phyloP scores from a whole-genome alignment of 2,329 filamentous ascomycete species.

The Zymoseptoria tritici region DNA sequence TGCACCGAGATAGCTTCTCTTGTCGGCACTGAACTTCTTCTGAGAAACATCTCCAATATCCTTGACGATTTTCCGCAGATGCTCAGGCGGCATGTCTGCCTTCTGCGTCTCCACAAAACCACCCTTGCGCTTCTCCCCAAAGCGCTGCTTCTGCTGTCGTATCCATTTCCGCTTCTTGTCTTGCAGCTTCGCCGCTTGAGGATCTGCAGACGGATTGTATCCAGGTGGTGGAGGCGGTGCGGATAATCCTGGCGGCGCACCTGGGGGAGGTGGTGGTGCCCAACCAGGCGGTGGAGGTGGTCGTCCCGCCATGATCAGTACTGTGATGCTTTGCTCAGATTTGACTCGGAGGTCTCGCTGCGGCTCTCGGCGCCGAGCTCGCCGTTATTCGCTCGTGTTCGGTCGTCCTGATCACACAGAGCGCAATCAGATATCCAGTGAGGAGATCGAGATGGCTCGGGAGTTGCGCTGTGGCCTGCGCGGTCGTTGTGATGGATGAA shows the following conservation, averaged over 20 bases:
- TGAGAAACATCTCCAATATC: conserved; percentile 99
- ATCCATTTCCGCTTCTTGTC: conserved; percentile 99
- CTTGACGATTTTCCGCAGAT: conserved; percentile 94
- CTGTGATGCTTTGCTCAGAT: conserved; percentile 2
- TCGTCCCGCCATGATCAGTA: conserved; percentile 47
- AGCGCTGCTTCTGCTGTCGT: conserved; percentile 79
- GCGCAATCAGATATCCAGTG: not conserved
- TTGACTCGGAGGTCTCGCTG: conserved; percentile 10
- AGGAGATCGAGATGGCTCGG: not conserved
- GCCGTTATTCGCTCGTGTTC: conserved; percentile 3
- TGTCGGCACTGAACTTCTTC: conserved; percentile 98
- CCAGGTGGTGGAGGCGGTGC: conserved; percentile 72
- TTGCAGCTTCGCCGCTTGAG: conserved; percentile 86
- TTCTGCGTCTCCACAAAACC: conserved; percentile 98
- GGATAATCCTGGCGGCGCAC: conserved; percentile 43
- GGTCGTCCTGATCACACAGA: not conserved
- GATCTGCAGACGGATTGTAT: conserved; percentile 71
- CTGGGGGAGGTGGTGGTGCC: conserved; percentile 41
- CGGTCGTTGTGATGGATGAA: conserved; percentile 12
- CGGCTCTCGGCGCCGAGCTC: conserved; percentile 20
- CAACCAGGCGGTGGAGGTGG: conserved; percentile 64
- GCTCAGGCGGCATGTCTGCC: conserved; percentile 96
- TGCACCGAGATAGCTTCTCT: conserved; percentile 92
- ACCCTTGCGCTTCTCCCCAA: conserved; percentile 92
- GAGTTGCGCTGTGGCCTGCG: conserved; percentile 27